Conservation (phyloP, 2,329 filamentous ascomycete species). For the Fusarium sp. region DNA sequence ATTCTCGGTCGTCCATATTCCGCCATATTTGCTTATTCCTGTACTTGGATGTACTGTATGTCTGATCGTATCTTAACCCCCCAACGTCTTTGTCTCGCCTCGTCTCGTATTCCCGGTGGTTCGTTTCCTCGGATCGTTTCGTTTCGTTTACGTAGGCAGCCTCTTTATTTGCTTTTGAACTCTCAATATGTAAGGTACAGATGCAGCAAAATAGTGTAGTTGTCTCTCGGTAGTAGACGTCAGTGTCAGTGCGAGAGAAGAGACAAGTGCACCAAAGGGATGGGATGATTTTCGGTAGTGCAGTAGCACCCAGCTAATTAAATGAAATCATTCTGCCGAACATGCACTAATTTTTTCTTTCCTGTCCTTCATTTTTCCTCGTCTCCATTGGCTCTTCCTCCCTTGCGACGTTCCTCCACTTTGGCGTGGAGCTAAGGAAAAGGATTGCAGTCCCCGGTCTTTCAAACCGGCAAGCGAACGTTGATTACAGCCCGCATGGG, state of each 20-base stretch:
- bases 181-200: not conserved
- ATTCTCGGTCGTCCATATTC: slow-evolving; percentile 18
- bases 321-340: slow-evolving; percentile 1
- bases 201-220: not conserved
- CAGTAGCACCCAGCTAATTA: slow-evolving; percentile 3
- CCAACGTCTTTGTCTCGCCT: not conserved
- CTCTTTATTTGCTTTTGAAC: not conserved
- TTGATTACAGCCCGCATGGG: slow-evolving; percentile 5
- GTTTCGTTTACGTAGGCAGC: not conserved
- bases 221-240: not conserved
- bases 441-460: not conserved
- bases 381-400: not conserved
- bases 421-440: not conserved
- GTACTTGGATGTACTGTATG: not conserved
- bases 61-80: not conserved
- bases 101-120: not conserved
- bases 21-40: slow-evolving; percentile 18
- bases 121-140: not conserved
- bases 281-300: not conserved
- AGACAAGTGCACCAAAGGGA: not conserved
- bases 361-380: not conserved
- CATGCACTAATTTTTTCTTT: not conserved
- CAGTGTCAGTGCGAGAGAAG: not conserved
- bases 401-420: not conserved
- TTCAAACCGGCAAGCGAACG: slow-evolving; percentile 1